Evolutionary conservation across 106 monocot species (phyloP).

Genomic region (Narthecium ossifragum): DNA sequence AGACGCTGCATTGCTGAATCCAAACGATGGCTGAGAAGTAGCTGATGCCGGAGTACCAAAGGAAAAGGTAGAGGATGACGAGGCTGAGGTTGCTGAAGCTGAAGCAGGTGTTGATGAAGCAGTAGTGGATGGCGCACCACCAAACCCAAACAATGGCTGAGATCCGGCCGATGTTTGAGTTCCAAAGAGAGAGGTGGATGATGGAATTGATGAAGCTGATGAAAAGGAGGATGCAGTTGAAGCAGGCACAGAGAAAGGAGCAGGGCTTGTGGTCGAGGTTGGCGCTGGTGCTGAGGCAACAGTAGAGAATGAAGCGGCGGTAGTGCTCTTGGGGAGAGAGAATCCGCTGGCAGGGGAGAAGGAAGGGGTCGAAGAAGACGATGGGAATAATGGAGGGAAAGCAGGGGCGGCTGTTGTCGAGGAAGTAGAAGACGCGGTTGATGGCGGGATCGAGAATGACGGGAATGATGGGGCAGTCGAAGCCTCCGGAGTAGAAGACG

Average conservation of each 20-base stretch:
- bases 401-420: background rate
- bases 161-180: slow-evolving; percentile 1
- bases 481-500: background rate
- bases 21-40: background rate
- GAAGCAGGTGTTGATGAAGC: background rate
- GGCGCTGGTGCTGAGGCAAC: background rate
- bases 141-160: background rate
- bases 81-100: background rate
- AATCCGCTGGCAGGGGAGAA: background rate
- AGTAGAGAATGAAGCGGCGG: background rate
- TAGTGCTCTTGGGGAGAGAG: background rate
- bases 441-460: background rate
- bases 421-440: too few relatives aligned
- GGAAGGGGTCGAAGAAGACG: background rate
- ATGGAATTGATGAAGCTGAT: background rate
- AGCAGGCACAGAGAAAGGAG: slow-evolving; percentile 2
- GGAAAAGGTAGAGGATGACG: background rate
- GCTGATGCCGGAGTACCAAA: too few relatives aligned
- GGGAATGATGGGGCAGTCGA: background rate
- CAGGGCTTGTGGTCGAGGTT: background rate
- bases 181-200: background rate
- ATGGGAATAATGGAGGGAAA: background rate
- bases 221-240: background rate
- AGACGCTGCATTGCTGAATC: background rate
- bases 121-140: background rate